Percentiles rank a stretch among this genome's conserved stretches.
phyloP scores from a whole-genome alignment of 1,284 basidiomycete species.

The Chalciporus piperatoides region DNA sequence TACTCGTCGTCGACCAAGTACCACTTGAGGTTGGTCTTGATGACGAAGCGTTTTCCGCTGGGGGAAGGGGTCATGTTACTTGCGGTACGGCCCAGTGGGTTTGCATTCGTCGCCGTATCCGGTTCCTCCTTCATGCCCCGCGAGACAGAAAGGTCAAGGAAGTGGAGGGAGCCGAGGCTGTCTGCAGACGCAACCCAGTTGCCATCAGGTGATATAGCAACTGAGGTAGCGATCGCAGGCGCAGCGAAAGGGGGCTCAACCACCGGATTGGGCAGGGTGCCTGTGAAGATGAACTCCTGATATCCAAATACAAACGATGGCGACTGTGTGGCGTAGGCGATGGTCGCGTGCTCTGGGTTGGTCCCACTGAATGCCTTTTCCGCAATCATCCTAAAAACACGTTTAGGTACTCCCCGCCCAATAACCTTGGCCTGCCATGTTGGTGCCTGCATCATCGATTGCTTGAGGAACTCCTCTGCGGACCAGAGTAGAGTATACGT shows the following conservation, averaged over 20 bases:
- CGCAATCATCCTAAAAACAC: background rate
- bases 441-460: background rate
- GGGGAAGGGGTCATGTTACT: slow-evolving; percentile 1
- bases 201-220: slow-evolving; percentile 20
- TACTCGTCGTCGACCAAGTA: slow-evolving; percentile 11
- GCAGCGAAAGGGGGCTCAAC: background rate
- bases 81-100: background rate
- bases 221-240: background rate
- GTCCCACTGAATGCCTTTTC: background rate
- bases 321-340: slow-evolving; percentile 6
- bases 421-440: slow-evolving; percentile 10
- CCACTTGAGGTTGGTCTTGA: background rate
- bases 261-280: background rate
- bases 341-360: background rate
- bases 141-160: slow-evolving; percentile 12
- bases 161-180: slow-evolving; percentile 10
- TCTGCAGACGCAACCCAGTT: slow-evolving; percentile 12
- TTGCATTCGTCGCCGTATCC: background rate
- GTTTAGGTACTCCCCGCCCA: slow-evolving; percentile 13
- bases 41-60: slow-evolving; percentile 14
- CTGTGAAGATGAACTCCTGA: background rate
- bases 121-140: slow-evolving; percentile 9
- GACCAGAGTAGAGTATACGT: slow-evolving; percentile 11
- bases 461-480: background rate
- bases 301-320: slow-evolving; percentile 8